Evolutionary conservation across 2,329 filamentous ascomycete species (phyloP).

Genomic region (Fusarium lateritium): DNA sequence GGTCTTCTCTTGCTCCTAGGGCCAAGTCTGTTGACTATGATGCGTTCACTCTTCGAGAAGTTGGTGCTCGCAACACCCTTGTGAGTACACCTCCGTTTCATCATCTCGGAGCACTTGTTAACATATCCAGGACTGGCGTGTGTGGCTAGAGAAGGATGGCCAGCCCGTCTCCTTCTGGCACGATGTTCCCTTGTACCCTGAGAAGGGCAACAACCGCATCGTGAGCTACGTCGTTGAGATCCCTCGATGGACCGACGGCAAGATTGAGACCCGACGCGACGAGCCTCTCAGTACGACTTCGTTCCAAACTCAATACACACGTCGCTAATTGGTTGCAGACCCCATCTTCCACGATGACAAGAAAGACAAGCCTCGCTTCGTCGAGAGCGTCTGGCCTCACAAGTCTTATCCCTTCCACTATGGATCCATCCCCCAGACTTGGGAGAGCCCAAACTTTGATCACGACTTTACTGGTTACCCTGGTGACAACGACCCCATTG

Average conservation of each 20-base stretch:
- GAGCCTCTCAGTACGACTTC: slow-evolving; percentile 56
- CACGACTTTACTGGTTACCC: slow-evolving; percentile 56
- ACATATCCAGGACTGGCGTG: slow-evolving; percentile 55
- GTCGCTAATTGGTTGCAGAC: slow-evolving; percentile 44
- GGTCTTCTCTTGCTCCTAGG: slow-evolving; percentile 28
- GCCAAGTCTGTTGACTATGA: slow-evolving; percentile 47
- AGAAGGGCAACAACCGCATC: slow-evolving; percentile 52
- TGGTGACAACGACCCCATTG: slow-evolving; percentile 61
- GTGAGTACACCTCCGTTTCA: slow-evolving; percentile 32
- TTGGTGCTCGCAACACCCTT: slow-evolving; percentile 57
- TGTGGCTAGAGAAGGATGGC: slow-evolving; percentile 59
- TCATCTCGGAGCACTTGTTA: accelerated
- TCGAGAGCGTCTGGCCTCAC: slow-evolving; percentile 61
- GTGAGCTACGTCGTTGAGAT: slow-evolving; percentile 60
- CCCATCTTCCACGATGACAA: slow-evolving; percentile 61
- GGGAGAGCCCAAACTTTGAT: slow-evolving; percentile 60
- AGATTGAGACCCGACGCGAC: slow-evolving; percentile 57
- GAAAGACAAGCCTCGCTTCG: slow-evolving; percentile 55
- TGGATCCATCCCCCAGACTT: slow-evolving; percentile 61
- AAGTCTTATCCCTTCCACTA: slow-evolving; percentile 61
- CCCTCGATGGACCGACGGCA: slow-evolving; percentile 59
- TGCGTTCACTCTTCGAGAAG: slow-evolving; percentile 53
- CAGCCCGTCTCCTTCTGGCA: slow-evolving; percentile 60
- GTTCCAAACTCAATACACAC: accelerated
- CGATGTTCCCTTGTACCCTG: slow-evolving; percentile 58